These are phyloP conservation scores for Hymenoscyphus linearis DNA, from an alignment of 2,329 filamentous ascomycete genomes.

Conservation along the genomic window DNA sequence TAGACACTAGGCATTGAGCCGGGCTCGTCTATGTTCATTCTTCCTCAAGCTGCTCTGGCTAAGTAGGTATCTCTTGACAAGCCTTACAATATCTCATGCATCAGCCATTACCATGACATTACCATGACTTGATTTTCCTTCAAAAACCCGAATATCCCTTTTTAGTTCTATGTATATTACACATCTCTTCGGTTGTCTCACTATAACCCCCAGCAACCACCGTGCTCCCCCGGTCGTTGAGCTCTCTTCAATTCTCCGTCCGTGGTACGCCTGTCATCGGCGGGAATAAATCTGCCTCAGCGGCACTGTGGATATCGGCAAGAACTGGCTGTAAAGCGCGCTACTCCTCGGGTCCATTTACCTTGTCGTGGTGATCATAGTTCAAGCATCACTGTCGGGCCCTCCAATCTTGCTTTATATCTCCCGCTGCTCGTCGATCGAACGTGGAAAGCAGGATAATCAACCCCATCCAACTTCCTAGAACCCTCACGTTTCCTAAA, in stretches of 20 bases:
- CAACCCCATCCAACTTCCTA: conserved; percentile 22
- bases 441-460: conserved; percentile 29
- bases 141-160: conserved; percentile 5
- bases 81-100: conserved; percentile 11
- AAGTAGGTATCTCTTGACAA: conserved; percentile 10
- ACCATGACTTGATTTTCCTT: conserved; percentile 12
- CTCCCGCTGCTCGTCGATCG: conserved; percentile 30
- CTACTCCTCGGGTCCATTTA: conserved; percentile 27
- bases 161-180: conserved; percentile 17
- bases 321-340: conserved; percentile 22
- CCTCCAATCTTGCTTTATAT: conserved; percentile 30
- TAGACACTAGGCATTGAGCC: conserved; percentile 25
- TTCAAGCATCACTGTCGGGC: conserved; percentile 25
- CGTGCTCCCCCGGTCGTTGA: conserved; percentile 26
- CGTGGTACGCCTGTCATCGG: conserved; percentile 17
- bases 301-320: conserved; percentile 13
- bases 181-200: conserved; percentile 20
- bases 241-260: conserved; percentile 22
- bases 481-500: conserved; percentile 22
- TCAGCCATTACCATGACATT: conserved; percentile 11
- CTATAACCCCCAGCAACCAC: conserved; percentile 17
- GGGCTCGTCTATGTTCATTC: conserved; percentile 21
- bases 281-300: conserved; percentile 18
- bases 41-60: conserved; percentile 19
- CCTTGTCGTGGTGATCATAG: conserved; percentile 29